A percentile compares a stretch with the other conserved stretches of the same genome.
Evolutionary conservation across 2,329 filamentous ascomycete species (phyloP).

Genomic region (Alternaria ventricosa): DNA sequence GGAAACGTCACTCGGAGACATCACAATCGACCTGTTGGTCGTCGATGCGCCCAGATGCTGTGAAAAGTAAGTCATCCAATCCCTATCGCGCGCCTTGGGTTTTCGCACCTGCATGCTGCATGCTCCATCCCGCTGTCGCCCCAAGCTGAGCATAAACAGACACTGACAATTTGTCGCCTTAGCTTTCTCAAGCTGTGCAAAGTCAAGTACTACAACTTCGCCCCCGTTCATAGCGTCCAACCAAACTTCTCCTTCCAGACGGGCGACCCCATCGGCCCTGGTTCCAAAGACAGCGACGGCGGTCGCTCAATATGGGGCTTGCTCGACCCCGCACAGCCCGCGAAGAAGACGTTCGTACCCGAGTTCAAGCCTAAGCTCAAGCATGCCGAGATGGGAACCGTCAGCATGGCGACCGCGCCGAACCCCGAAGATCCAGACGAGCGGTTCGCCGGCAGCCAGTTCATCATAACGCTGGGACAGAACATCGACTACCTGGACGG

Average conservation of each 20-base stretch:
- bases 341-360: constrained; percentile 80
- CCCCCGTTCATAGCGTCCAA: constrained; percentile 88
- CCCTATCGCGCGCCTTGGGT: constrained; percentile 17
- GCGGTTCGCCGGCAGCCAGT: constrained; percentile 86
- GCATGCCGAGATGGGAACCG: constrained; percentile 86
- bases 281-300: constrained; percentile 84
- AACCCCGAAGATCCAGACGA: constrained; percentile 78
- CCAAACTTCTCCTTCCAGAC: constrained; percentile 97
- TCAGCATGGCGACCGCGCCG: constrained; percentile 95
- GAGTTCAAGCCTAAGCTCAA: constrained; percentile 86
- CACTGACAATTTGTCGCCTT: constrained; percentile 57
- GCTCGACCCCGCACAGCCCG: constrained; percentile 65
- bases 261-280: constrained; percentile 89
- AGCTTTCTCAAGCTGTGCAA: constrained; percentile 99
- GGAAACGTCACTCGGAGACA: constrained; percentile 90
- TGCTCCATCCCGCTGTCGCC: constrained; percentile 34
- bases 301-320: constrained; percentile 93
- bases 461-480: constrained; percentile 89
- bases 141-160: constrained; percentile 60
- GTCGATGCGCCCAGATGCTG: constrained; percentile 90
- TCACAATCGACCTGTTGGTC: constrained; percentile 90
- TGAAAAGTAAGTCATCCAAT: constrained; percentile 76
- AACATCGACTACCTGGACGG: constrained; percentile 90
- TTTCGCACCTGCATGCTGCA: constrained; percentile 29
- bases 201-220: constrained; percentile 98